Conservation (phyloP, 2,329 filamentous ascomycete genomes). For the Arthrinium phaeospermum region DNA sequence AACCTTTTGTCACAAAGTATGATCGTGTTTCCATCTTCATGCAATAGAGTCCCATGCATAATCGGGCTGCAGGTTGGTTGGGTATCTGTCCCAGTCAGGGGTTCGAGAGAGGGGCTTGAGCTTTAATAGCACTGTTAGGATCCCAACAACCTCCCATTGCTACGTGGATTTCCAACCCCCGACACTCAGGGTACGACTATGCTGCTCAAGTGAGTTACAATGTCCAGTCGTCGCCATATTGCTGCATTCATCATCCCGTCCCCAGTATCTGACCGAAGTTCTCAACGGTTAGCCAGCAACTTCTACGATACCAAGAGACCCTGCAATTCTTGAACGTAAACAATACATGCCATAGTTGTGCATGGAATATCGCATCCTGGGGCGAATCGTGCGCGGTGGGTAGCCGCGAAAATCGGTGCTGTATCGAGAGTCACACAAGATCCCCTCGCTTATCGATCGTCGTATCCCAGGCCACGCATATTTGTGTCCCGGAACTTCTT, state of each 20-base stretch:
- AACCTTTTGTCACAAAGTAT: too few relatives aligned
- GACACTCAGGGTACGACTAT: too few relatives aligned
- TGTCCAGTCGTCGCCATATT: too few relatives aligned
- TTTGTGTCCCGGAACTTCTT: not conserved
- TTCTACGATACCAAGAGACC: not conserved
- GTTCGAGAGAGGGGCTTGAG: not conserved
- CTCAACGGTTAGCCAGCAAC: not conserved
- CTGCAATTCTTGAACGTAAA: not conserved
- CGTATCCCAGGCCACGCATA: not conserved
- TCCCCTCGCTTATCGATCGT: constrained; percentile 2
- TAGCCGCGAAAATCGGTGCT: not conserved
- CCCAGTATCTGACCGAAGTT: not conserved
- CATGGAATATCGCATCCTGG: not conserved
- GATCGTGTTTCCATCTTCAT: too few relatives aligned
- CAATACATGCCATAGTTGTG: not conserved
- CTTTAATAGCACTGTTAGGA: too few relatives aligned
- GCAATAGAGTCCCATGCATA: not conserved
- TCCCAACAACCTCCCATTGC: not conserved
- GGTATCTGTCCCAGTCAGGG: not conserved
- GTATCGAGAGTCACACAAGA: not conserved
- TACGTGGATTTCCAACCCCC: too few relatives aligned
- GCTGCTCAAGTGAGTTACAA: too few relatives aligned
- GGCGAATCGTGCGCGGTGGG: not conserved
- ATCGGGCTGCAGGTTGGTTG: not conserved
- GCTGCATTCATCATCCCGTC: too few relatives aligned